A percentile compares a stretch with the other conserved stretches of the same genome.
These are phyloP conservation scores for Polysphondylium violaceum DNA, from an alignment of 78 protist species.

Conservation along the genomic window DNA sequence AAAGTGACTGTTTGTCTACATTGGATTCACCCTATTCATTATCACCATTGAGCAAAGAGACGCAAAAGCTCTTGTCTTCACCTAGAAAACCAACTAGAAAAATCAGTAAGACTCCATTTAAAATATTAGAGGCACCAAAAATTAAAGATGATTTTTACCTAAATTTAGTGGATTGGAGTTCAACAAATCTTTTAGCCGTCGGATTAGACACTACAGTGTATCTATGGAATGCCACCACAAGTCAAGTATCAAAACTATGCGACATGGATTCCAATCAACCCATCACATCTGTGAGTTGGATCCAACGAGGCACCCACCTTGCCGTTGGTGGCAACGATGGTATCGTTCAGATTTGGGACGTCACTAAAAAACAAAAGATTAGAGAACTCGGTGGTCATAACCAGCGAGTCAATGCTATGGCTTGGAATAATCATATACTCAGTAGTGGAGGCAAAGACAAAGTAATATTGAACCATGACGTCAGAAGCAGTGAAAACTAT, in stretches of 20 bases:
- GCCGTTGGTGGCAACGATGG: constrained; percentile 93
- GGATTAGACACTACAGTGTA: constrained; percentile 93
- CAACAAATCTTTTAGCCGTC: constrained; percentile 93
- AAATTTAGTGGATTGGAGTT: constrained; percentile 96
- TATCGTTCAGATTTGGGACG: constrained; percentile 94
- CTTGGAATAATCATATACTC: constrained; percentile 93
- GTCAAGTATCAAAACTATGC: constrained; percentile 82
- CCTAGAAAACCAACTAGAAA: constrained; percentile 71
- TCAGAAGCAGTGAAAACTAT: constrained; percentile 64
- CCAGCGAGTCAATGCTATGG: constrained; percentile 89
- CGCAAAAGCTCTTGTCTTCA: constrained; percentile 57
- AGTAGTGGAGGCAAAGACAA: constrained; percentile 82
- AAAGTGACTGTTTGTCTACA: not conserved
- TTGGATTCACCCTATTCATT: constrained; percentile 45
- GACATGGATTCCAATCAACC: constrained; percentile 22
- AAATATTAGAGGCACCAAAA: constrained; percentile 75
- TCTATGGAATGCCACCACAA: constrained; percentile 95
- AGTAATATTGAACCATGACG: constrained; percentile 91
- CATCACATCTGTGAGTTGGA: constrained; percentile 58
- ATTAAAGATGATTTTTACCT: constrained; percentile 96
- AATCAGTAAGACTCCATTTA: constrained; percentile 50
- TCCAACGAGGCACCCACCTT: constrained; percentile 73
- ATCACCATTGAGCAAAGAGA: constrained; percentile 28
- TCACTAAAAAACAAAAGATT: constrained; percentile 52
- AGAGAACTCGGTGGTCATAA: constrained; percentile 88